phyloP scores from a whole-genome alignment of 768 basidiomycete genomes.

The Paxillus involutus region DNA sequence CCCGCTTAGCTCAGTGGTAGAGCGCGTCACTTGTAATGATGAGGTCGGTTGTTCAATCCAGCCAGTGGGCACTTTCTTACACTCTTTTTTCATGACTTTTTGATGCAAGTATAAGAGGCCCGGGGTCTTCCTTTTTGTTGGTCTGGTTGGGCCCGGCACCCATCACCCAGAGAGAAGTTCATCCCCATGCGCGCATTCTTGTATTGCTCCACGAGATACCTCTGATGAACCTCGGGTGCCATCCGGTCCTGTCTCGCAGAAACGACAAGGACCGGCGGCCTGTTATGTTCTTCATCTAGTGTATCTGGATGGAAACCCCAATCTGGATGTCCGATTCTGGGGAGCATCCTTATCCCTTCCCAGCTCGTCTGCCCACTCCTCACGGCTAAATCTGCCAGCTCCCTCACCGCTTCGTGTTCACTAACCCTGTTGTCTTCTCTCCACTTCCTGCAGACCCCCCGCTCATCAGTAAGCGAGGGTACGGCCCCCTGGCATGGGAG shows the following conservation, averaged over 20 bases:
- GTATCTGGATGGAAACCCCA: background rate
- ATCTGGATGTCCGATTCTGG: background rate
- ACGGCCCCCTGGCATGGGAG: slow-evolving; percentile 30
- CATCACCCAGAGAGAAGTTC: background rate
- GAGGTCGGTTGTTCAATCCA: slow-evolving; percentile 48
- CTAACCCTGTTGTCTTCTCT: background rate
- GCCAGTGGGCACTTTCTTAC: slow-evolving; percentile 35
- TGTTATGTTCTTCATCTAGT: background rate
- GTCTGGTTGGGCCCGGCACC: too few species aligned
- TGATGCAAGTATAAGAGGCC: too few species aligned
- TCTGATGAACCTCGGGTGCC: background rate
- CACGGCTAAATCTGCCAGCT: background rate
- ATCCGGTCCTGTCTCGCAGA: background rate
- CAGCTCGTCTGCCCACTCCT: background rate
- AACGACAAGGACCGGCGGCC: background rate
- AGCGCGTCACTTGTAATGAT: slow-evolving; percentile 47
- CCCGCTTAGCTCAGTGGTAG: slow-evolving; percentile 47
- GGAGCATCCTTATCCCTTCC: background rate
- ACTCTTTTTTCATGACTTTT: background rate
- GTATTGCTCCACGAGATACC: background rate
- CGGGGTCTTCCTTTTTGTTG: too few species aligned
- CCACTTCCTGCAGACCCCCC: background rate
- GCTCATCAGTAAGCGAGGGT: background rate
- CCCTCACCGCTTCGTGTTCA: background rate
- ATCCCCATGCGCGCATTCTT: background rate